Evolutionary conservation across 805 yeast genomes (phyloP).

Genomic region (Saccharomycopsis sp.): DNA sequence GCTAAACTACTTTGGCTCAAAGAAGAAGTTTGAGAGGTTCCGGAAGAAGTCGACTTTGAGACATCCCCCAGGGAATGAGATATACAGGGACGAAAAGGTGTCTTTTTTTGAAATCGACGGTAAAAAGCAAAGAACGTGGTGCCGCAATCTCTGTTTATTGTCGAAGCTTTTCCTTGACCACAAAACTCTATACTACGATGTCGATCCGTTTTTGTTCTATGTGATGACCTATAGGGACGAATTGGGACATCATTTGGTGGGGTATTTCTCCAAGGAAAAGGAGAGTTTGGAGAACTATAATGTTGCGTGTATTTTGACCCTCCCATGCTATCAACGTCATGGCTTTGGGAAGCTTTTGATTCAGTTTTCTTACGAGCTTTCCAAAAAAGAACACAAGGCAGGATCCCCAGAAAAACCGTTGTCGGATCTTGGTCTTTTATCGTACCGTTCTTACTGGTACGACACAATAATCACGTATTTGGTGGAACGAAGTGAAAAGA

Average conservation of each 20-base stretch:
- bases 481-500: constrained; percentile 55
- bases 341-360: constrained; percentile 91
- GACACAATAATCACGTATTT: constrained; percentile 74
- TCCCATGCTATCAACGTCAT: constrained; percentile 93
- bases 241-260: constrained; percentile 91
- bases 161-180: constrained; percentile 90
- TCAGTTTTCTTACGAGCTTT: constrained; percentile 87
- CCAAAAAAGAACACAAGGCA: constrained; percentile 78
- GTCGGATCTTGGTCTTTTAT: constrained; percentile 86
- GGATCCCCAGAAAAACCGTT: constrained; percentile 98
- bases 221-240: constrained; percentile 91
- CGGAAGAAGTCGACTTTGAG: constrained; percentile 78
- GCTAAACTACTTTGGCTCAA: constrained; percentile 78
- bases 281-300: constrained; percentile 93
- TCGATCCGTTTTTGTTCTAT: constrained; percentile 93
- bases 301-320: constrained; percentile 92
- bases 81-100: constrained; percentile 85
- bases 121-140: constrained; percentile 92
- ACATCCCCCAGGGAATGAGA: constrained; percentile 98
- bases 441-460: constrained; percentile 95
- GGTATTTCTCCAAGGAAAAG: constrained; percentile 94
- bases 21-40: constrained; percentile 88
- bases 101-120: constrained; percentile 98
- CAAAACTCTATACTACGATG: constrained; percentile 94
- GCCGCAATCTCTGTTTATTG: constrained; percentile 87